A percentile compares a stretch with the other conserved stretches of the same genome.
These are phyloP conservation scores for Mentha longifolia DNA, from an alignment of 257 asterid genomes.

Conservation along the genomic window DNA sequence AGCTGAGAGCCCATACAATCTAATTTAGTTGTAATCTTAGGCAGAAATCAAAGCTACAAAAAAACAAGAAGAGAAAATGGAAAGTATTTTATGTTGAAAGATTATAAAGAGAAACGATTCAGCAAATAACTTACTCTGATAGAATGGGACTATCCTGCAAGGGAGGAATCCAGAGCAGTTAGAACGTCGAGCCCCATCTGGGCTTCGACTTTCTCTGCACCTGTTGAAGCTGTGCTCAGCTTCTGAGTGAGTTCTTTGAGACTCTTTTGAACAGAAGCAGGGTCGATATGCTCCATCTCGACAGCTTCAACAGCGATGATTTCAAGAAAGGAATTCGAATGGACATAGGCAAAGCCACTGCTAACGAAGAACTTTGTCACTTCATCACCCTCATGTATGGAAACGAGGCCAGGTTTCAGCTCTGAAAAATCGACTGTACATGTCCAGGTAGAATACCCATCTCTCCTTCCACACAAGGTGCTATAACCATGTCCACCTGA, in stretches of 20 bases:
- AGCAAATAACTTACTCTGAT: neutral
- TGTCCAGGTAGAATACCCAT: conserved; percentile 72
- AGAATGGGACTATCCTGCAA: conserved; percentile 37
- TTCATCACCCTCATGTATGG: conserved; percentile 53
- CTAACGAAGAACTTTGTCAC: conserved; percentile 56
- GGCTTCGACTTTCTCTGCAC: conserved; percentile 56
- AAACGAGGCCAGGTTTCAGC: conserved; percentile 58
- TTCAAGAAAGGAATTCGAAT: conserved; percentile 54
- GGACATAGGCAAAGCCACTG: conserved; percentile 60
- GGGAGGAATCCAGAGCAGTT: conserved; percentile 49
- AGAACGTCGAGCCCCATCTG: conserved; percentile 57
- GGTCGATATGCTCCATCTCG: conserved; percentile 56
- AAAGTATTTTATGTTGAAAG: neutral
- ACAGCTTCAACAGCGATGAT: conserved; percentile 55
- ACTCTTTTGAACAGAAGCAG: conserved; percentile 42
- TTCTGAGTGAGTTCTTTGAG: conserved; percentile 54
- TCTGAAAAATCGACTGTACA: conserved; percentile 55
- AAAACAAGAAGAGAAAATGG: neutral
- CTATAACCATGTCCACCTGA: conserved; percentile 65
- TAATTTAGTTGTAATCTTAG: neutral
- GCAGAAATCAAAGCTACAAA: neutral
- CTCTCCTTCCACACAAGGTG: conserved; percentile 60
- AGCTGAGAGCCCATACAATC: neutral
- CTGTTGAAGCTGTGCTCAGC: conserved; percentile 53
- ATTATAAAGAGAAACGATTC: neutral